phyloP scores from a whole-genome alignment of 2,329 filamentous ascomycete genomes.

The Paecilomyces dactylethromorphus region DNA sequence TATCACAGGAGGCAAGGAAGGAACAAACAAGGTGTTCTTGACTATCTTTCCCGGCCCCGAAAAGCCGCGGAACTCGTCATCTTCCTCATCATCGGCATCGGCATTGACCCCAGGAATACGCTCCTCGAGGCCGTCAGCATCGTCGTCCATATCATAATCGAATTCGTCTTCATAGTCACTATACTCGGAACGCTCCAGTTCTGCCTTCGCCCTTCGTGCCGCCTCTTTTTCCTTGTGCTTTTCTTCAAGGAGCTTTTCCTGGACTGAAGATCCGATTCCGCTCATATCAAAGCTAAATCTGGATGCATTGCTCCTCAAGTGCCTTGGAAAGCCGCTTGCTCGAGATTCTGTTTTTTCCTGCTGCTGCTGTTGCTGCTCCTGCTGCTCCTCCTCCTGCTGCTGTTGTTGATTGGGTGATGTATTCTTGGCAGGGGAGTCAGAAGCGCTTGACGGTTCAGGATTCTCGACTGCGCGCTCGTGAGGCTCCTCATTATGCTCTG shows the following conservation, averaged over 20 bases:
- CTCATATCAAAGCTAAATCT: constrained; percentile 61
- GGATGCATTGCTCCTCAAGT: constrained; percentile 52
- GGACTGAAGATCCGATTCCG: constrained; percentile 50
- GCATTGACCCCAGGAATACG: constrained; percentile 43
- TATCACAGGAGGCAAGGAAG: constrained; percentile 29
- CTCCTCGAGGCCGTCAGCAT: constrained; percentile 40
- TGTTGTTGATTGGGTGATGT: constrained; percentile 12
- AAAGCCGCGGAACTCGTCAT: constrained; percentile 26
- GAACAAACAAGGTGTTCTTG: constrained; percentile 26
- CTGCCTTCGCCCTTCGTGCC: constrained; percentile 27
- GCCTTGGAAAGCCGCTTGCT: constrained; percentile 35
- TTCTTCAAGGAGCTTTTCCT: constrained; percentile 58
- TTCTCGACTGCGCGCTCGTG: constrained; percentile 5
- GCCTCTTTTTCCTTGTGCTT: constrained; percentile 52
- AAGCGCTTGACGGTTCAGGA: constrained; percentile 4
- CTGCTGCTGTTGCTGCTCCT: constrained; percentile 22
- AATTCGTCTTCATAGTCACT: constrained; percentile 40
- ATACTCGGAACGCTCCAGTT: constrained; percentile 22
- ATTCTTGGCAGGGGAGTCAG: constrained; percentile 2
- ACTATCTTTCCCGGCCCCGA: constrained; percentile 16
- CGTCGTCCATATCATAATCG: constrained; percentile 37
- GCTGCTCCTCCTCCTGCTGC: constrained; percentile 22
- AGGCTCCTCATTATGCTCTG: constrained; percentile 14
- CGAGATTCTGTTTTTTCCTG: constrained; percentile 21
- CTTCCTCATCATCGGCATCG: constrained; percentile 38